Evolutionary conservation across 257 asterid genomes (phyloP), one percentile per base, ranked within the genome.

Genomic region (Apocynum venetum): DNA sequence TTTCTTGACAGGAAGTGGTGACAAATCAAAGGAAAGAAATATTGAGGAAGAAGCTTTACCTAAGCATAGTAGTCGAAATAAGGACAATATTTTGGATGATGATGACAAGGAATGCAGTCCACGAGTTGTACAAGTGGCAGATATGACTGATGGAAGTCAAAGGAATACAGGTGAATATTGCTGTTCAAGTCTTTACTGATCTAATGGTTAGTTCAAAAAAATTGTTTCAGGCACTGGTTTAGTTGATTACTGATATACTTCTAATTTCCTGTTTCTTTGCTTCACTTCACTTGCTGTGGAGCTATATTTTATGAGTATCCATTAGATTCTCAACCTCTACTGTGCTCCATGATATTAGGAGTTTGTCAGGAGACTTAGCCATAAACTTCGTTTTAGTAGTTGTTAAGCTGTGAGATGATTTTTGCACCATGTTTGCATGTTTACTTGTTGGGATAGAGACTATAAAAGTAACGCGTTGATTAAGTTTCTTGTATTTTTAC

Each of bases 121-220:
- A 52, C 53, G 17, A 56, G 76, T 78, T 47, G 67, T 78, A 74
- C 64, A 75, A 76, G 59, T 52, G 53, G 72, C 56, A 40, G 63
- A 71, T 47, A 56, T 10, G 69, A 76, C 75, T 61, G 82, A 44
- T 69, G 76, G 74, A 64, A 67, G 80, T 80, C 74, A 79, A 67
- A 65, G 64, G 6, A 73, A 46, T 81, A 65, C 88, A 31, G 96
- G 93, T 91, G 80, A 48, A 73, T 48, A 40, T 49, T 63, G 38
- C 63, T 75, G 52, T 49, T 47, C 49, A 6, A 19, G 35, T 31
- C 43, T 25, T 73, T 15, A 55, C 59, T 69, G 25, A 15, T 65
- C 7, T 55, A n/a, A 41, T 10, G 52, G 64, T 52, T 52, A 72
- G 48, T 51, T 7, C 48, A 3, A 25, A 6, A 60, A n/a, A n/a